Conservation (phyloP, 441 rosid genomes). For the Breynia disticha region DNA sequence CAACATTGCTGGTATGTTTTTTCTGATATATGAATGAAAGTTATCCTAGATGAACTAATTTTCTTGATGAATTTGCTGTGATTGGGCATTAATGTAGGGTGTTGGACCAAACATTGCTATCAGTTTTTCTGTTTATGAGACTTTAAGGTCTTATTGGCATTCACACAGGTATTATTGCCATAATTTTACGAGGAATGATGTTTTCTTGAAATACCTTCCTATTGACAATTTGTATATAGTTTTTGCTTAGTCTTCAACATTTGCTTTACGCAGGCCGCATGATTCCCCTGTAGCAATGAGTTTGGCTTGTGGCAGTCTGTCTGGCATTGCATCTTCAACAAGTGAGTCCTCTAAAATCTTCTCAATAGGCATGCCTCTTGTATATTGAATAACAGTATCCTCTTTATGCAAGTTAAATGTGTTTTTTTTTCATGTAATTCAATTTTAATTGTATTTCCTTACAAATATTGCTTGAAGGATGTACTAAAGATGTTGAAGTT, state of each 20-base stretch:
- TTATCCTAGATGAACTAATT: not conserved
- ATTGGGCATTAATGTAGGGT: conserved; percentile 38
- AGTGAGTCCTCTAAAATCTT: conserved; percentile 37
- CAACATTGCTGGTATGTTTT: conserved; percentile 63
- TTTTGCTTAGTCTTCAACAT: conserved; percentile 1
- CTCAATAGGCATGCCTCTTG: not conserved
- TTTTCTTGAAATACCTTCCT: not conserved
- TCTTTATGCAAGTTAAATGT: no score
- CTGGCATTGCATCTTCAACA: conserved; percentile 89
- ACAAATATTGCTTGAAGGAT: conserved; percentile 4
- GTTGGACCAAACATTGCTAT: conserved; percentile 94
- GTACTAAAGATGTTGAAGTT: conserved; percentile 9
- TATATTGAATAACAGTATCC: no score
- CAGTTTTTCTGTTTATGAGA: conserved; percentile 78
- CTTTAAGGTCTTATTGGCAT: conserved; percentile 74
- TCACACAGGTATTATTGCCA: conserved; percentile 44
- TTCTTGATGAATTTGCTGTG: conserved; percentile 3
- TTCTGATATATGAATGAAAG: conserved; percentile 3
- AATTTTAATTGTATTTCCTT: not conserved
- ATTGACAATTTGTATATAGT: not conserved
- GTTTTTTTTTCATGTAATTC: not conserved
- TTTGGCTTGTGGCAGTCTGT: conserved; percentile 87
- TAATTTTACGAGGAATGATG: conserved; percentile 3
- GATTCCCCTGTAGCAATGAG: conserved; percentile 62
- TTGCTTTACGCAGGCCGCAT: conserved; percentile 42